A percentile compares a stretch with the other conserved stretches of the same genome.
phyloP scores from a whole-genome alignment of 1,284 basidiomycete genomes.

The Caloboletus inedulis region DNA sequence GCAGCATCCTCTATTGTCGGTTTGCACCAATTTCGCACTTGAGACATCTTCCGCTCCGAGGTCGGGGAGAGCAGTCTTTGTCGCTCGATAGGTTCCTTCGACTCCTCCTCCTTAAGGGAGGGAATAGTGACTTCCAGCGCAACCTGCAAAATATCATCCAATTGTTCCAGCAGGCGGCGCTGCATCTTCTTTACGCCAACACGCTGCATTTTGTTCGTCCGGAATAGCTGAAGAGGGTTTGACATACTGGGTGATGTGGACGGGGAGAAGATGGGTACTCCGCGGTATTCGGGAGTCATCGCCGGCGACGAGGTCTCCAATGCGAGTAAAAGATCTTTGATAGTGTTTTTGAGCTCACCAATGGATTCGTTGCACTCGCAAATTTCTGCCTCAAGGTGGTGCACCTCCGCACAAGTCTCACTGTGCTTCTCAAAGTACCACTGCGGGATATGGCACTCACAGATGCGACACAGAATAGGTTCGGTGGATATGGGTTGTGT shows the following conservation, averaged over 20 bases:
- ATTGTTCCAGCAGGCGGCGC: slow-evolving; percentile 75
- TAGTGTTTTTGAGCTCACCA: slow-evolving; percentile 79
- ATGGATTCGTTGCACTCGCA: slow-evolving; percentile 92
- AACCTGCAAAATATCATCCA: slow-evolving; percentile 80
- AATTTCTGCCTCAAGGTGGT: slow-evolving; percentile 95
- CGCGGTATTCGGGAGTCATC: slow-evolving; percentile 76
- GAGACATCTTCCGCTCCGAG: slow-evolving; percentile 81
- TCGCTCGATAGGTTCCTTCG: slow-evolving; percentile 87
- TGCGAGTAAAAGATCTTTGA: slow-evolving; percentile 66
- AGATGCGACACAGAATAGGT: slow-evolving; percentile 96
- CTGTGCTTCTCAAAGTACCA: slow-evolving; percentile 99
- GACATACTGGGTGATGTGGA: slow-evolving; percentile 64
- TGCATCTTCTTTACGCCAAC: slow-evolving; percentile 81
- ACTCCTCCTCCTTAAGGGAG: slow-evolving; percentile 85
- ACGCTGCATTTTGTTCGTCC: slow-evolving; percentile 70
- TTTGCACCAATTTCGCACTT: slow-evolving; percentile 80
- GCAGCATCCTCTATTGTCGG: slow-evolving; percentile 86
- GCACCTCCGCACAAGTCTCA: slow-evolving; percentile 97
- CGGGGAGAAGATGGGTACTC: slow-evolving; percentile 77
- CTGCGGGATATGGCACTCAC: slow-evolving; percentile 93
- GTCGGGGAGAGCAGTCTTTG: slow-evolving; percentile 85
- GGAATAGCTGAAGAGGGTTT: slow-evolving; percentile 71
- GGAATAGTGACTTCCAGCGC: slow-evolving; percentile 87
- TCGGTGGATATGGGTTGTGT: slow-evolving; percentile 76
- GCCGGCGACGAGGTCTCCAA: slow-evolving; percentile 64